Conservation (phyloP, 768 basidiomycete genomes). For the Suillus ampliporus region DNA sequence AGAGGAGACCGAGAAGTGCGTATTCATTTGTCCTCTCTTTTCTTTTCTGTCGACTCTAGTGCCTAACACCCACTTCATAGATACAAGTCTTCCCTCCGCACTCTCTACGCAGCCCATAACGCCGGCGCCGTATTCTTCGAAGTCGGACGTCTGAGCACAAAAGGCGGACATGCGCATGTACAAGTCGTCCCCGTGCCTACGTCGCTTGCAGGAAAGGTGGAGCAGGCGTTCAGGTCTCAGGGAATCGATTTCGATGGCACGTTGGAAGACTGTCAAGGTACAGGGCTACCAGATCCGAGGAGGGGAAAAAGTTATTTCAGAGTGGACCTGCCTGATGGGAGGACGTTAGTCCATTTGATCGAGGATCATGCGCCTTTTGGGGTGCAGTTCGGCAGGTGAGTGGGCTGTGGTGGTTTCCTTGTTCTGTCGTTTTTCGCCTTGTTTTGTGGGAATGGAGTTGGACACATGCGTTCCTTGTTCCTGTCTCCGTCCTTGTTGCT, state of each 20-base stretch:
- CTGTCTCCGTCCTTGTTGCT: background rate
- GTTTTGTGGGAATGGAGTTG: background rate
- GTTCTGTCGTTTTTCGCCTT: background rate
- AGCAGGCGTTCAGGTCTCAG: slow-evolving; percentile 65
- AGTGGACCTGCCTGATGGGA: slow-evolving; percentile 88
- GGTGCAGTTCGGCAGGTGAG: slow-evolving; percentile 93
- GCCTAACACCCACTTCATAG: slow-evolving; percentile 40
- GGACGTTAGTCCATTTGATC: slow-evolving; percentile 85
- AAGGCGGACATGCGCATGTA: slow-evolving; percentile 94
- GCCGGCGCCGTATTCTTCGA: slow-evolving; percentile 83
- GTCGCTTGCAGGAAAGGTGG: slow-evolving; percentile 65
- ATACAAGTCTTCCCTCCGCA: slow-evolving; percentile 77
- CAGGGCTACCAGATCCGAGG: slow-evolving; percentile 21
- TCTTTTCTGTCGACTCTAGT: slow-evolving; percentile 7
- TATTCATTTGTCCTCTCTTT: slow-evolving; percentile 17
- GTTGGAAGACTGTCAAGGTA: slow-evolving; percentile 52
- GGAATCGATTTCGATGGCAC: slow-evolving; percentile 80
- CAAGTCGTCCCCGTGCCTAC: slow-evolving; percentile 83
- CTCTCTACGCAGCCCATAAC: slow-evolving; percentile 73
- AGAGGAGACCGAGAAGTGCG: slow-evolving; percentile 78
- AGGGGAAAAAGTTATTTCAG: slow-evolving; percentile 75
- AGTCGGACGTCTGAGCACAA: slow-evolving; percentile 79
- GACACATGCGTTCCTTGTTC: background rate
- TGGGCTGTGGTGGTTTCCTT: slow-evolving; percentile 12
- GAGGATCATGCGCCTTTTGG: slow-evolving; percentile 80